These are phyloP conservation scores for Juncus effusus DNA, from an alignment of 176 grass and related monocot species.

Conservation along the genomic window DNA sequence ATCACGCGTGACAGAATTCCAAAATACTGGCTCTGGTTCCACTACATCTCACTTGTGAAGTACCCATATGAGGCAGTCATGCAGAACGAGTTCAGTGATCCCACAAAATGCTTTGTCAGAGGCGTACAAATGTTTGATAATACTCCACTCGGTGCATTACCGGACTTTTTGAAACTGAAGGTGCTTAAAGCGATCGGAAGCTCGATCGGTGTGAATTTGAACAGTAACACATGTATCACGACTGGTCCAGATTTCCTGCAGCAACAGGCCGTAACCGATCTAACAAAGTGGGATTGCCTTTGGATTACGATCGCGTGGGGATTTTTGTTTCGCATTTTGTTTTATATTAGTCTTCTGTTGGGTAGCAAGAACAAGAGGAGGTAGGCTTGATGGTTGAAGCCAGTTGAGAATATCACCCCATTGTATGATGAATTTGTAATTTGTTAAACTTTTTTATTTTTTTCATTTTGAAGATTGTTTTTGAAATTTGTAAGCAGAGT, in stretches of 20 bases:
- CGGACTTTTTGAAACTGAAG: constrained; percentile 48
- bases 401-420: too few relatives aligned
- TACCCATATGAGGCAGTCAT: constrained; percentile 97
- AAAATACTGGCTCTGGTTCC: constrained; percentile 92
- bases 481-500: too few relatives aligned
- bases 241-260: constrained; percentile 54
- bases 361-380: constrained; percentile 92
- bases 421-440: too few relatives aligned
- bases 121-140: constrained; percentile 98
- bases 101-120: constrained; percentile 57
- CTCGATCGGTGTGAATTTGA: constrained; percentile 60
- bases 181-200: constrained; percentile 59
- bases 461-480: too few relatives aligned
- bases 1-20: constrained; percentile 80
- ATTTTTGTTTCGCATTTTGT: constrained; percentile 77
- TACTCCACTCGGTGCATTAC: constrained; percentile 59
- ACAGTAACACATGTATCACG: constrained; percentile 60
- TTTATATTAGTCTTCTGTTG: constrained; percentile 69
- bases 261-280: constrained; percentile 74
- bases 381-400: constrained; percentile 27
- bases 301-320: constrained; percentile 89
- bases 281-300: constrained; percentile 95
- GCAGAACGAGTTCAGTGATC: constrained; percentile 89
- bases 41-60: constrained; percentile 95
- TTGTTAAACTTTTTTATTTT: too few relatives aligned